Evolutionary conservation across 2,329 filamentous ascomycete genomes (phyloP).

Genomic region (Leptographium procerum): DNA sequence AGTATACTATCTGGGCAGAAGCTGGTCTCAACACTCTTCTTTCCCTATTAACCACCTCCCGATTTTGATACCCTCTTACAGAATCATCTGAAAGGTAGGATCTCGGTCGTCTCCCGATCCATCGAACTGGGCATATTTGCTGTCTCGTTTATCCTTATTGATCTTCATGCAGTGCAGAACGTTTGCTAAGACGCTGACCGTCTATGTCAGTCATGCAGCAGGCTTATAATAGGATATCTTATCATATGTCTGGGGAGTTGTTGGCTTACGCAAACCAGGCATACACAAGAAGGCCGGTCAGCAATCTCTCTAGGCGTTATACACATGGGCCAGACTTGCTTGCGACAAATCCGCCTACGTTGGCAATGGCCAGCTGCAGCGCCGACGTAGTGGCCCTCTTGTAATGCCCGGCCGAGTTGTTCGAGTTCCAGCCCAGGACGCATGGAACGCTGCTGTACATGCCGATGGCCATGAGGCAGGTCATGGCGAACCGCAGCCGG

Average conservation of each 20-base stretch:
- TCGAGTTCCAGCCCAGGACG: constrained; percentile 53
- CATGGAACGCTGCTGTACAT: constrained; percentile 52
- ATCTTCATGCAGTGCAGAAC: constrained; percentile 52
- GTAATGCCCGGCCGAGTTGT: constrained; percentile 59
- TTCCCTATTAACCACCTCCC: no score
- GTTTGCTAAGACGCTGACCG: constrained; percentile 42
- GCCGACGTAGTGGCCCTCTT: constrained; percentile 57
- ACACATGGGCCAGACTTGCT: background rate
- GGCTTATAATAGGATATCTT: background rate
- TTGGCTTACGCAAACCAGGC: constrained; percentile 52
- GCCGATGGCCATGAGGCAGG: constrained; percentile 54
- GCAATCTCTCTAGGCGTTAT: no score
- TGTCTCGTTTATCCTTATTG: constrained; percentile 48
- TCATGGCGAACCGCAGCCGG: constrained; percentile 51
- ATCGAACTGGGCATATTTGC: constrained; percentile 45
- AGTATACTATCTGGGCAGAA: no score
- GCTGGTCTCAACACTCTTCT: no score
- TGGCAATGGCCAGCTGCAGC: constrained; percentile 54
- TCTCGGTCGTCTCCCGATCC: constrained; percentile 53
- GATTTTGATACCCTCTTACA: constrained; percentile 27
- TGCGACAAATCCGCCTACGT: constrained; percentile 55
- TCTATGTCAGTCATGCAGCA: background rate
- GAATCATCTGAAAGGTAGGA: constrained; percentile 47
- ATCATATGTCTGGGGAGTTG: background rate
- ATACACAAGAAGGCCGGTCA: constrained; percentile 39